phyloP scores from a whole-genome alignment of 2,329 filamentous ascomycete species.

The Aspergillus pseudoviridinutans region DNA sequence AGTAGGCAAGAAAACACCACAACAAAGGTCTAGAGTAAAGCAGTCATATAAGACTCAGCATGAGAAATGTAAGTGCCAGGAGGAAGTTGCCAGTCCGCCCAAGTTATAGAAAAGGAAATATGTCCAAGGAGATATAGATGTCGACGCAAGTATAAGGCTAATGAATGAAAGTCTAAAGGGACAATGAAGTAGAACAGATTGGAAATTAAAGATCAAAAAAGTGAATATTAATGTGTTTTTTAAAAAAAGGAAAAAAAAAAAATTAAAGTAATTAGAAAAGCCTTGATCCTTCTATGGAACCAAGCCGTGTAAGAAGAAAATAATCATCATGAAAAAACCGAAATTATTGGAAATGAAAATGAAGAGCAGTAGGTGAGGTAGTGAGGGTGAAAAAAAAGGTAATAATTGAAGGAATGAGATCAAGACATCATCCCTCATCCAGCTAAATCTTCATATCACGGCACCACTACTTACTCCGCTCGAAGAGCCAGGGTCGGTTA shows the following conservation, averaged over 20 bases:
- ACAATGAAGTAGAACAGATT: conserved; percentile 30
- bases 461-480: conserved; percentile 15
- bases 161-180: conserved; percentile 23
- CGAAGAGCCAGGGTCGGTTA: conserved; percentile 26
- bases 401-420: conserved; percentile 28
- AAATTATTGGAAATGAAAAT: conserved; percentile 34
- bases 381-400: conserved; percentile 7
- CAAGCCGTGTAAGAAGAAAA: conserved; percentile 2
- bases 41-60: not conserved
- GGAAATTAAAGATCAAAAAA: not conserved
- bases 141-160: not conserved
- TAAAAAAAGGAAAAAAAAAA: conserved; percentile 15
- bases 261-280: not conserved
- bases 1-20: conserved; percentile 34
- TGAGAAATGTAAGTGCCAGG: not conserved
- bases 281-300: not conserved
- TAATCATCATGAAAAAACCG: conserved; percentile 9
- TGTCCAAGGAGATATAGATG: not conserved
- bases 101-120: conserved; percentile 16
- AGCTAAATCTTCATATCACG: conserved; percentile 20
- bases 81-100: conserved; percentile 15
- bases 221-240: not conserved
- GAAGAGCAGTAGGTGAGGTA: conserved; percentile 5
- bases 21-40: conserved; percentile 7
- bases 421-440: conserved; percentile 34